Percentiles rank a stretch among this genome's conserved stretches.
Evolutionary conservation across 495 filamentous ascomycete genomes (phyloP).

Genomic region (Viridothelium virens): DNA sequence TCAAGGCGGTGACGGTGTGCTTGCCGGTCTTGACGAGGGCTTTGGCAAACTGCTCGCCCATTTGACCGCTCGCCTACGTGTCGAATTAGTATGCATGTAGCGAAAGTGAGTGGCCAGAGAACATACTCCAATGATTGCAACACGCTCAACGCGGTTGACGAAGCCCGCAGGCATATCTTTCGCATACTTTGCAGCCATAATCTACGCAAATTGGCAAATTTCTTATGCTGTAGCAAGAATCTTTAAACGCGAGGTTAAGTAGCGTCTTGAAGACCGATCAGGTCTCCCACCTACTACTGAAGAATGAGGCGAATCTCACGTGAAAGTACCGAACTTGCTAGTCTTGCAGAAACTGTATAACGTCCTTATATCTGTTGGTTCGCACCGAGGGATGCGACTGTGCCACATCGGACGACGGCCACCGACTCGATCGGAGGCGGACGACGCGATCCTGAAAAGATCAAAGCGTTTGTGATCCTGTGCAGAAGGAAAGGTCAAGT

Average conservation of each 20-base stretch:
- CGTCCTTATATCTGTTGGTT: neutral
- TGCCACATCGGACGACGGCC: neutral
- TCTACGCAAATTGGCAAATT: neutral
- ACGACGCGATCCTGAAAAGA: neutral
- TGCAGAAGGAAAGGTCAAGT: too few relatives aligned
- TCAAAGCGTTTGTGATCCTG: neutral
- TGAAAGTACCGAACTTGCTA: neutral
- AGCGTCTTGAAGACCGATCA: neutral
- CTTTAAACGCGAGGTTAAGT: neutral
- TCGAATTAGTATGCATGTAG: neutral
- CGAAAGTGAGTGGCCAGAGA: neutral
- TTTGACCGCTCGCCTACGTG: conserved; percentile 18
- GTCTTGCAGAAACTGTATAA: neutral
- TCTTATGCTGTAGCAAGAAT: neutral
- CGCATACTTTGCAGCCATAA: neutral
- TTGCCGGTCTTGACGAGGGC: conserved; percentile 19
- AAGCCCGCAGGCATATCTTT: neutral
- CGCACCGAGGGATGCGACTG: neutral
- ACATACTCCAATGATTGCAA: neutral
- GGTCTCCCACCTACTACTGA: neutral
- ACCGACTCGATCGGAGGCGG: conserved; percentile 2
- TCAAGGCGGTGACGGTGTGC: conserved; percentile 21
- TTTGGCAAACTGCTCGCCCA: conserved; percentile 15
- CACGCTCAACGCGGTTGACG: neutral
- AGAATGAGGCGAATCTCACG: neutral